phyloP scores from a whole-genome alignment of 2,329 filamentous ascomycete genomes.

The Cryphonectria nitschkei region DNA sequence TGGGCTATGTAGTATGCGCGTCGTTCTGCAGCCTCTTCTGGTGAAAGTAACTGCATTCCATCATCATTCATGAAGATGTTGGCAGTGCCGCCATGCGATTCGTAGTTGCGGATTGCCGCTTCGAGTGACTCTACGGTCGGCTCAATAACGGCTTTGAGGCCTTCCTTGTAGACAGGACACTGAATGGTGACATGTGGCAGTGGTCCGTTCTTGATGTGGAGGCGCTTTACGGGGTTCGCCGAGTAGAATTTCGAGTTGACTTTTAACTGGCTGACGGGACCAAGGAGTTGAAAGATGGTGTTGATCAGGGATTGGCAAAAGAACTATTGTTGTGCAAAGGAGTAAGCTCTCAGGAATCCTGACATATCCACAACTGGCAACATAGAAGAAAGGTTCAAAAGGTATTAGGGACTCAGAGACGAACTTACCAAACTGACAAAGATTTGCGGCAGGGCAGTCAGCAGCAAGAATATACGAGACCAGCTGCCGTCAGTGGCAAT shows the following conservation, averaged over 20 bases:
- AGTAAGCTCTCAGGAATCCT: not conserved
- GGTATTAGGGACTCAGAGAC: not conserved
- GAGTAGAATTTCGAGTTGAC: constrained; percentile 84
- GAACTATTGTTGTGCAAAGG: constrained; percentile 12
- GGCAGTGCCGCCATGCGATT: constrained; percentile 76
- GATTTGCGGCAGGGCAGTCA: constrained; percentile 17
- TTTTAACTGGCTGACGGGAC: constrained; percentile 73
- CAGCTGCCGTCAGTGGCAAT: constrained; percentile 16
- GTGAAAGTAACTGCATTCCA: constrained; percentile 68
- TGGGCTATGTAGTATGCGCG: constrained; percentile 69
- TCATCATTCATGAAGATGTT: constrained; percentile 81
- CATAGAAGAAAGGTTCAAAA: no score
- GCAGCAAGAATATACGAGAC: constrained; percentile 8
- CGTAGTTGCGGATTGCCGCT: constrained; percentile 76
- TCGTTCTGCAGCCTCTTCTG: constrained; percentile 54
- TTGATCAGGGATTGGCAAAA: constrained; percentile 25
- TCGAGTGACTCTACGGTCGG: constrained; percentile 80
- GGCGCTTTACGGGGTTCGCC: constrained; percentile 60
- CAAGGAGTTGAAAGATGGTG: constrained; percentile 37
- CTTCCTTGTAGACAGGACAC: constrained; percentile 88
- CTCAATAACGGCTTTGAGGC: constrained; percentile 72
- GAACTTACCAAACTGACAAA: constrained; percentile 27
- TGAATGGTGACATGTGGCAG: constrained; percentile 82
- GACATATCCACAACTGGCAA: no score
- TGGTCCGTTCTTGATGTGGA: constrained; percentile 57